A percentile compares a stretch with the other conserved stretches of the same genome.
Conservation (phyloP, 345 rosid genomes). For the Lepidium africanum region DNA sequence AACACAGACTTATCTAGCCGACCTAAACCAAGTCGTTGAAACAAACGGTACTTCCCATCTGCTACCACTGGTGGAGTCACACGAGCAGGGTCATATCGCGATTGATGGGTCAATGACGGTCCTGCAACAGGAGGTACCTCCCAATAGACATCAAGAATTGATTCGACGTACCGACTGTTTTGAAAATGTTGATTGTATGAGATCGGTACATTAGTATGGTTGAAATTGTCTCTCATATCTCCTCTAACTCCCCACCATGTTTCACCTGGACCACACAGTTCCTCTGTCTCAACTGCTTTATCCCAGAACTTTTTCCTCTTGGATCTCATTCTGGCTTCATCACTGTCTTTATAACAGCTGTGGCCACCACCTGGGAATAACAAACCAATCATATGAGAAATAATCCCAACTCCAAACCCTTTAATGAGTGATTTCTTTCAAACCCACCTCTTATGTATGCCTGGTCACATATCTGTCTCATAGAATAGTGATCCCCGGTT, state of each 20-base stretch:
- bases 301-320: constrained; percentile 93
- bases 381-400: constrained; percentile 3
- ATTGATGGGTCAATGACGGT: constrained; percentile 94
- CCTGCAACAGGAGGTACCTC: constrained; percentile 96
- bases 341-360: constrained; percentile 87
- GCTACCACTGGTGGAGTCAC: constrained; percentile 66
- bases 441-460: constrained; percentile 64
- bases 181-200: constrained; percentile 70
- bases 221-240: constrained; percentile 82
- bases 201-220: constrained; percentile 61
- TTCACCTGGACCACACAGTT: constrained; percentile 73
- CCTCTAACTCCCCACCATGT: constrained; percentile 99
- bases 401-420: background rate
- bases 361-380: constrained; percentile 84
- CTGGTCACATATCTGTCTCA: constrained; percentile 98
- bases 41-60: constrained; percentile 75
- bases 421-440: background rate
- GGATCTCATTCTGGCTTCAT: constrained; percentile 76
- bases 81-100: constrained; percentile 89
- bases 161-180: constrained; percentile 80
- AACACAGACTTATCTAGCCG: constrained; percentile 70
- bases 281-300: constrained; percentile 77
- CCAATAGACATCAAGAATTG: constrained; percentile 83
- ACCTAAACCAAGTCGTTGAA: constrained; percentile 68
- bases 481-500: constrained; percentile 94